Conservation (phyloP, 179 eudicot genomes). For the Beta lomatogona region DNA sequence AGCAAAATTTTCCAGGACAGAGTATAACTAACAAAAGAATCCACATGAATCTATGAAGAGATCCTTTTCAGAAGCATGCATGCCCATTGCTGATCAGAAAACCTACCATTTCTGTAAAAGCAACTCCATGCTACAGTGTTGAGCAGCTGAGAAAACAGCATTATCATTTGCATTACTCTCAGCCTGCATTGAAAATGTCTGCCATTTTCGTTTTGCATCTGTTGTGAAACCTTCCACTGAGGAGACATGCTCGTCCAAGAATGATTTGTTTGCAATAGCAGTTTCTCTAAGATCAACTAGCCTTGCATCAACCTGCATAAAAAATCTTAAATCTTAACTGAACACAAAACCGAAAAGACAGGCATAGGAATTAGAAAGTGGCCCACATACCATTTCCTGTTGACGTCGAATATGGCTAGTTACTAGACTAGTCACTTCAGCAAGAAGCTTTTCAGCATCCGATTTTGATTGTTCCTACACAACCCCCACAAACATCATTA, state of each 20-base stretch:
- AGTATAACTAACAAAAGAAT: background rate
- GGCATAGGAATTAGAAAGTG: background rate
- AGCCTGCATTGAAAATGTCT: slow-evolving; percentile 67
- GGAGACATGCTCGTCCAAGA: slow-evolving; percentile 76
- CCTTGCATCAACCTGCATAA: slow-evolving; percentile 69
- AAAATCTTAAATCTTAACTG: slow-evolving; percentile 1
- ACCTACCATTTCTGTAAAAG: slow-evolving; percentile 76
- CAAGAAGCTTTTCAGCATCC: slow-evolving; percentile 83
- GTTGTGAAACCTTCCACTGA: slow-evolving; percentile 69
- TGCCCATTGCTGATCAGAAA: slow-evolving; percentile 7
- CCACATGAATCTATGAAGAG: background rate
- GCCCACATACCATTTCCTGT: slow-evolving; percentile 67
- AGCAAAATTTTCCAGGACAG: background rate
- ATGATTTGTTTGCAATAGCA: slow-evolving; percentile 56
- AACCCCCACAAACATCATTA: slow-evolving; percentile 18
- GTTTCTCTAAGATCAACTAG: slow-evolving; percentile 59
- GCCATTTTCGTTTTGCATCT: slow-evolving; percentile 96
- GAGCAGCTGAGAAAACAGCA: slow-evolving; percentile 90
- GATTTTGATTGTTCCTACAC: slow-evolving; percentile 80
- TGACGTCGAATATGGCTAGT: slow-evolving; percentile 71
- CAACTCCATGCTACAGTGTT: slow-evolving; percentile 92
- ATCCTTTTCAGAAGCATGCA: background rate
- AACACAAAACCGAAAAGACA: slow-evolving; percentile 10
- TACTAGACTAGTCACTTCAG: slow-evolving; percentile 77
- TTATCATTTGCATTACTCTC: slow-evolving; percentile 60